Conservation (phyloP, 2,329 filamentous ascomycete species). For the Aspergillus flavus region DNA sequence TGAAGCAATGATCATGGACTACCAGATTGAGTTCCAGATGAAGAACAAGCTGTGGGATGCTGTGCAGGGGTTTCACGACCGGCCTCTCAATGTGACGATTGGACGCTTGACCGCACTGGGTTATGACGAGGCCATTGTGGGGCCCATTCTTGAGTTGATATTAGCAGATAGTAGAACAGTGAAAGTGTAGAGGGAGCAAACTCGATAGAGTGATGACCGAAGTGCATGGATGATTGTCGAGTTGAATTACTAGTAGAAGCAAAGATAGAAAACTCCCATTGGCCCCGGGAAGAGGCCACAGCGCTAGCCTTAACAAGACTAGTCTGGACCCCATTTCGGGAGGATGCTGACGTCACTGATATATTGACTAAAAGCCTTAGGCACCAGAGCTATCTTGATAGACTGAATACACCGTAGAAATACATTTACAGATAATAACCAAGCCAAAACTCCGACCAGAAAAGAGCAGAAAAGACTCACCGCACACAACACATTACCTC, state of each 20-base stretch:
- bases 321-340: no score
- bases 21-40: constrained; percentile 30
- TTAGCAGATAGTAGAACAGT: constrained; percentile 22
- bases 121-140: constrained; percentile 29
- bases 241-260: not conserved
- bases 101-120: constrained; percentile 26
- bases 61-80: constrained; percentile 16
- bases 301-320: no score
- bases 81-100: constrained; percentile 21
- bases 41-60: constrained; percentile 32
- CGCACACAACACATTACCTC: not conserved
- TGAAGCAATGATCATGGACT: constrained; percentile 24
- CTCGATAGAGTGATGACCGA: not conserved
- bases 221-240: no score
- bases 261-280: not conserved
- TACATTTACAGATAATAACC: not conserved
- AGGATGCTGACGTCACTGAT: no score
- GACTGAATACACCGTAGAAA: no score
- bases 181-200: not conserved
- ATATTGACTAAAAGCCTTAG: no score
- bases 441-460: no score
- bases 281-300: not conserved
- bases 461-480: not conserved
- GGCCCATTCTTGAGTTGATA: constrained; percentile 30
- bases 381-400: no score